These are phyloP conservation scores for Sungouiozyma ichnusensis DNA, from an alignment of 805 yeast species.

Conservation along the genomic window DNA sequence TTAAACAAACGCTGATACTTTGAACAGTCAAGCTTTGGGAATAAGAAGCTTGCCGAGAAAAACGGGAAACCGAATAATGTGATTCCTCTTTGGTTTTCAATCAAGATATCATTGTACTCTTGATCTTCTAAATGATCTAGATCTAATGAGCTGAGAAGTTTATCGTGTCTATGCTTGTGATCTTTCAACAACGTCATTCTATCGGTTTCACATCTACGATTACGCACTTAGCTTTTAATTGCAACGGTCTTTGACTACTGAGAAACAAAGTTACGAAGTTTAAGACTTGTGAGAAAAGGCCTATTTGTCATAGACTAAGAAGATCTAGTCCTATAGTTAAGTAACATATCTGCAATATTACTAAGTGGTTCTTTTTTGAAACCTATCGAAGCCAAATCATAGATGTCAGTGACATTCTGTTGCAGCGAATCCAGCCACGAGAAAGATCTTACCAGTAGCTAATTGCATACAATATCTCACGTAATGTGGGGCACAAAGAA, in stretches of 20 bases:
- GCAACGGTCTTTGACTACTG: no score
- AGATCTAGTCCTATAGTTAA: background rate
- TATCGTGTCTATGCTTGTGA: background rate
- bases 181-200: background rate
- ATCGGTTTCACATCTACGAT: no score
- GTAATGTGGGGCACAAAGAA: no score
- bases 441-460: no score
- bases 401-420: background rate
- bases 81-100: conserved; percentile 48
- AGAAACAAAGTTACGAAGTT: no score
- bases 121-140: conserved; percentile 19
- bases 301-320: background rate
- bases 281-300: background rate
- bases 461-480: no score
- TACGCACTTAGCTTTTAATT: no score
- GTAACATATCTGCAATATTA: no score
- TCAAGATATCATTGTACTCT: conserved; percentile 30
- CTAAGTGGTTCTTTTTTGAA: no score
- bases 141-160: conserved; percentile 5
- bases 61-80: conserved; percentile 43
- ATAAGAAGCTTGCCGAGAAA: conserved; percentile 35
- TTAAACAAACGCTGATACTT: conserved; percentile 14
- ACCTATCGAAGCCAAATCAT: no score
- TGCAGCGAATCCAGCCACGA: no score
- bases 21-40: conserved; percentile 43